These are phyloP conservation scores for Fusarium irregulare DNA, from an alignment of 2,329 filamentous ascomycete genomes.

Conservation along the genomic window DNA sequence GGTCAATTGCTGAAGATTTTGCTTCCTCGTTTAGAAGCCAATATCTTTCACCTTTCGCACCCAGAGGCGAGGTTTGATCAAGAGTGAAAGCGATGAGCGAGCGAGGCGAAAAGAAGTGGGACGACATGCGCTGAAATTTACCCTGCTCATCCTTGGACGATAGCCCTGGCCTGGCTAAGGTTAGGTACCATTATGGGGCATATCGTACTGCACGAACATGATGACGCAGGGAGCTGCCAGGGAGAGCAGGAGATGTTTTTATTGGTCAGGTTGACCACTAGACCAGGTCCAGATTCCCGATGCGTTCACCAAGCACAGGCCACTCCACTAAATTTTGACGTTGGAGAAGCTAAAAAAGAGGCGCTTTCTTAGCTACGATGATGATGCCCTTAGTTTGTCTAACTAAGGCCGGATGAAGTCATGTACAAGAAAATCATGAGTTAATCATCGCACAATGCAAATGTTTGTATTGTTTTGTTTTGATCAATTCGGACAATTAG, in stretches of 20 bases:
- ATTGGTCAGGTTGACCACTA: constrained; percentile 15
- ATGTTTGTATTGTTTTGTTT: not conserved
- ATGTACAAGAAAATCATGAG: constrained; percentile 14
- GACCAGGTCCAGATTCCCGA: constrained; percentile 31
- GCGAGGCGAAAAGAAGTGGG: constrained; percentile 27
- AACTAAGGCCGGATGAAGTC: constrained; percentile 31
- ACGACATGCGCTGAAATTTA: constrained; percentile 24
- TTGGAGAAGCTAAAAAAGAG: constrained; percentile 18
- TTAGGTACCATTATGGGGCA: not conserved
- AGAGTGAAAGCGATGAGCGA: constrained; percentile 18
- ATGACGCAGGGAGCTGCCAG: constrained; percentile 36
- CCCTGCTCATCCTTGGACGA: constrained; percentile 22
- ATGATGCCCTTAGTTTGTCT: constrained; percentile 17
- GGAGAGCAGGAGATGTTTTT: not conserved
- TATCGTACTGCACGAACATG: constrained; percentile 6
- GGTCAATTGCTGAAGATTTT: constrained; percentile 6
- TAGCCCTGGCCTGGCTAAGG: constrained; percentile 2
- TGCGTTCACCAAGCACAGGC: constrained; percentile 16
- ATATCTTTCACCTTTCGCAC: constrained; percentile 37
- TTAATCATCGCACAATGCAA: not conserved
- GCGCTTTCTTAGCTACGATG: constrained; percentile 1
- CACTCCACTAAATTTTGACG: constrained; percentile 22
- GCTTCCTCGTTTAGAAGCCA: not conserved
- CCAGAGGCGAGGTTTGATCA: constrained; percentile 35
- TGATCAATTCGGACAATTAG: not conserved